These are phyloP conservation scores for Fusarium secorum DNA, from an alignment of 2,329 filamentous ascomycete genomes.

Conservation along the genomic window DNA sequence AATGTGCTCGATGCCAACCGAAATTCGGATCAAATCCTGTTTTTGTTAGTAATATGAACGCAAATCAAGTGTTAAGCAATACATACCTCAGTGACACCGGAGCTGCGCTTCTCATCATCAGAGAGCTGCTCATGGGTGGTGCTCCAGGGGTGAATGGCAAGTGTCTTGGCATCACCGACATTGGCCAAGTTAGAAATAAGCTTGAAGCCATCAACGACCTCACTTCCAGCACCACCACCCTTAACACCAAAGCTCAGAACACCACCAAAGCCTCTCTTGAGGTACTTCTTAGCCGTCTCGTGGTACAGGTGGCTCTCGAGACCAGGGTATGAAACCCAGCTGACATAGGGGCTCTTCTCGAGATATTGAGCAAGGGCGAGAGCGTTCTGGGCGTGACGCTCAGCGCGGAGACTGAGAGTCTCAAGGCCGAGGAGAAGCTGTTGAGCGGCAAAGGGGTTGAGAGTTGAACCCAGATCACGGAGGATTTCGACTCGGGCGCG, in stretches of 20 bases:
- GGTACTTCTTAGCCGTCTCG: constrained; percentile 83
- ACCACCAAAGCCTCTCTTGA: constrained; percentile 84
- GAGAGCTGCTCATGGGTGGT: constrained; percentile 94
- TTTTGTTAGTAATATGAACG: neutral
- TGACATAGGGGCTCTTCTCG: constrained; percentile 81
- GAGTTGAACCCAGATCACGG: constrained; percentile 80
- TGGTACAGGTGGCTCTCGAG: constrained; percentile 84
- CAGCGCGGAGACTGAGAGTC: constrained; percentile 85
- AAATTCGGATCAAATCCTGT: constrained; percentile 90
- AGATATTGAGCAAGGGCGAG: constrained; percentile 82
- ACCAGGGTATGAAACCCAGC: constrained; percentile 94
- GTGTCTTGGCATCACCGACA: constrained; percentile 92
- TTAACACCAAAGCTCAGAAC: constrained; percentile 94
- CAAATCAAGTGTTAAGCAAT: neutral
- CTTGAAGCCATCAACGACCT: constrained; percentile 94
- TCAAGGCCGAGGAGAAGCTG: constrained; percentile 89
- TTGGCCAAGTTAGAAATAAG: constrained; percentile 96
- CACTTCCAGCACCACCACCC: constrained; percentile 81
- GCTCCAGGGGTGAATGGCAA: constrained; percentile 94
- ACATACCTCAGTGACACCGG: constrained; percentile 79
- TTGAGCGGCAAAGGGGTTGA: constrained; percentile 93
- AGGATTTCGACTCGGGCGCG: constrained; percentile 88
- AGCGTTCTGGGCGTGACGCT: constrained; percentile 87
- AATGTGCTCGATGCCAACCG: constrained; percentile 94
- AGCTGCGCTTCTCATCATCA: constrained; percentile 79